Base-by-base conservation (phyloP, 2,329 filamentous ascomycete genomes). In the Calonectria hawksworthii region DNA sequence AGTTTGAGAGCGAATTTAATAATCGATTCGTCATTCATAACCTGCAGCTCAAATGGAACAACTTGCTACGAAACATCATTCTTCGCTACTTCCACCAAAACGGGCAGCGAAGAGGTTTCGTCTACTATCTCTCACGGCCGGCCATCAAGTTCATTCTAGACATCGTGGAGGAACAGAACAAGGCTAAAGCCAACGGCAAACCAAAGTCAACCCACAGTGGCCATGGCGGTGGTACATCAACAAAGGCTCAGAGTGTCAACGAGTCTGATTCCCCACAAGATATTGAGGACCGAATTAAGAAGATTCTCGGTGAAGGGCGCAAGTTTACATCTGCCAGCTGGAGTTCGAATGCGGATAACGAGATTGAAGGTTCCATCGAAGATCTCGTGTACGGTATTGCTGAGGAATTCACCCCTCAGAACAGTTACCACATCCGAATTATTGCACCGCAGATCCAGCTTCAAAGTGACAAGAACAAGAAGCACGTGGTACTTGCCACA, bases 21-120 rank as follows among this genome's bases (percentile, higher is more conserved):
- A 99, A 99, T 82, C 94, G 97, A 2, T 99, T 99, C 87, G 96
- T 99, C 80, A 94, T 99, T 68, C 97, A 99, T 88, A 99, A 99
- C 81, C 92, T 98, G 83, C 97, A 99, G 82, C 88, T 99, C 72
- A 99, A 99, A 85, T 99, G 97, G 97, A 99, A 98, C 87, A 99
- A 99, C 80, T 92, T 96, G 14, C 87, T 99, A 47, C 93, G 97
- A 74, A 99, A 99, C 82, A 98, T 98, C 81, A 97, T 99, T 65
- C 90, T 99, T 51, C 95, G 97, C 30, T 99, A 99, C 84, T 98
- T 97, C 76, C 97, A 99, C 83, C 97, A 99, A 87, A 97, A 98
- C 81, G 96, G 96, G 83, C 98, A 99, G 85, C 92, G 97, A 67
- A 93, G 97, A 79, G 98, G 97, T 68, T 99, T 99, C 82, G 93